A percentile compares a stretch with the other conserved stretches of the same genome.
These are phyloP conservation scores for Arachnomyces sp. DNA, from an alignment of 2,329 filamentous ascomycete genomes.

Conservation along the genomic window DNA sequence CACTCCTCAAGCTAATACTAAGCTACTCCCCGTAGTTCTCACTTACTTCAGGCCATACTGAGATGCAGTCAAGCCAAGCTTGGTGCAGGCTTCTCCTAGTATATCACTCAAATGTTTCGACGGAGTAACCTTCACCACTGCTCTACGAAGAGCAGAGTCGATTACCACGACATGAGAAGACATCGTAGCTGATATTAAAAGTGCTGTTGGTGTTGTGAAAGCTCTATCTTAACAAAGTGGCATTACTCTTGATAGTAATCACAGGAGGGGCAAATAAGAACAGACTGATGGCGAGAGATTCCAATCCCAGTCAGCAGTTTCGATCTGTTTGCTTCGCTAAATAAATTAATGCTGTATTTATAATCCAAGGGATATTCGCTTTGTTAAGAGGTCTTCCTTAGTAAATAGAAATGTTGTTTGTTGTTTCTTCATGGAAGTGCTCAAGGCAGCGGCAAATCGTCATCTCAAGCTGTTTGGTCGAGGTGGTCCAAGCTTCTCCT, in stretches of 20 bases:
- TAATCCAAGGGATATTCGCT: not conserved
- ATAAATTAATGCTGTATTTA: not conserved
- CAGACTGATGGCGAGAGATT: conserved; percentile 6
- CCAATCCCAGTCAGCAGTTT: not conserved
- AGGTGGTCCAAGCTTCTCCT: conserved; percentile 24
- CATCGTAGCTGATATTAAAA: conserved; percentile 46
- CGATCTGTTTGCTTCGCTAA: not conserved
- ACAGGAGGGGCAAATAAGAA: conserved; percentile 9
- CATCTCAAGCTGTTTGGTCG: conserved; percentile 17
- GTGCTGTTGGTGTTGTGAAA: too few species aligned
- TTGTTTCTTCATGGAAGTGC: not conserved
- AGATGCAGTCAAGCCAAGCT: conserved; percentile 64
- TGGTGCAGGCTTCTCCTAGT: conserved; percentile 76
- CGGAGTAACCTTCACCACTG: conserved; percentile 75
- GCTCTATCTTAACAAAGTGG: too few species aligned
- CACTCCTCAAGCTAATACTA: not conserved
- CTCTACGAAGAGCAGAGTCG: conserved; percentile 67
- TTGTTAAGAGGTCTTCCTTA: not conserved
- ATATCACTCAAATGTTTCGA: conserved; percentile 77
- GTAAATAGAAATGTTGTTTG: not conserved
- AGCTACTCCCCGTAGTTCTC: conserved; percentile 14
- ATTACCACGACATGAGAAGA: conserved; percentile 84
- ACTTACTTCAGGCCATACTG: conserved; percentile 74
- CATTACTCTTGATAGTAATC: too few species aligned
- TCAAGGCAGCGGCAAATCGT: conserved; percentile 21